Conservation (phyloP, 2,329 filamentous ascomycete species). For the Diaporthe ampelina region DNA sequence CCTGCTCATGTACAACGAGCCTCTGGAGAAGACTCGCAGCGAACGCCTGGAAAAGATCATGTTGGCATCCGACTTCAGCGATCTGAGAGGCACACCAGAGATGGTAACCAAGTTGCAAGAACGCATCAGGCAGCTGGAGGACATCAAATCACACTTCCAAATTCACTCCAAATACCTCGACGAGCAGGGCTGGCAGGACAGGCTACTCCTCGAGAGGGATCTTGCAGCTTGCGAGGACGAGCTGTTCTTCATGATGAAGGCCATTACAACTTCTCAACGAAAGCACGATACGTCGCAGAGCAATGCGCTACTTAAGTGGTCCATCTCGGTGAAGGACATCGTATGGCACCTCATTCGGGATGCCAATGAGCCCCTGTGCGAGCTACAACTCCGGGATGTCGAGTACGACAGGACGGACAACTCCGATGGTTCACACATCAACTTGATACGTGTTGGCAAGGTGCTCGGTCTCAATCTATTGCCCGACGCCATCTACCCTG, state of each 20-base stretch:
- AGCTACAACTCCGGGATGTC: slow-evolving; percentile 92
- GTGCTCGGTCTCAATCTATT: slow-evolving; percentile 92
- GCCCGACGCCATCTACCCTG: slow-evolving; percentile 91
- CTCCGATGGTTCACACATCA: slow-evolving; percentile 95
- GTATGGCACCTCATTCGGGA: slow-evolving; percentile 97
- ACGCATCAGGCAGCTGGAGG: slow-evolving; percentile 91
- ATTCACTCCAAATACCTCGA: slow-evolving; percentile 90
- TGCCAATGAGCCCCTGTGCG: slow-evolving; percentile 87
- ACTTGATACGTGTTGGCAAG: slow-evolving; percentile 88
- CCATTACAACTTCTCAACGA: slow-evolving; percentile 95
- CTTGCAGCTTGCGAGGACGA: slow-evolving; percentile 93
- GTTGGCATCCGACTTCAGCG: slow-evolving; percentile 98
- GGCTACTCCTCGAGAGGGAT: slow-evolving; percentile 89
- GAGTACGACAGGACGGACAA: slow-evolving; percentile 97
- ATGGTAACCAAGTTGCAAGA: slow-evolving; percentile 94
- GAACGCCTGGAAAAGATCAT: slow-evolving; percentile 99
- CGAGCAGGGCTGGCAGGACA: slow-evolving; percentile 90
- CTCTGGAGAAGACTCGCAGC: slow-evolving; percentile 94
- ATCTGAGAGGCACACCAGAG: slow-evolving; percentile 91
- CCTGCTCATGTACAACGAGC: slow-evolving; percentile 95
- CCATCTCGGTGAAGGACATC: slow-evolving; percentile 93
- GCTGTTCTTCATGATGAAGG: slow-evolving; percentile 99
- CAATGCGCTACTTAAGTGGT: slow-evolving; percentile 89
- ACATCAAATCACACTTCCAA: slow-evolving; percentile 97
- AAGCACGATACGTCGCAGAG: slow-evolving; percentile 83